phyloP scores from a whole-genome alignment of 805 yeast genomes.

The Candida tallmaniae region DNA sequence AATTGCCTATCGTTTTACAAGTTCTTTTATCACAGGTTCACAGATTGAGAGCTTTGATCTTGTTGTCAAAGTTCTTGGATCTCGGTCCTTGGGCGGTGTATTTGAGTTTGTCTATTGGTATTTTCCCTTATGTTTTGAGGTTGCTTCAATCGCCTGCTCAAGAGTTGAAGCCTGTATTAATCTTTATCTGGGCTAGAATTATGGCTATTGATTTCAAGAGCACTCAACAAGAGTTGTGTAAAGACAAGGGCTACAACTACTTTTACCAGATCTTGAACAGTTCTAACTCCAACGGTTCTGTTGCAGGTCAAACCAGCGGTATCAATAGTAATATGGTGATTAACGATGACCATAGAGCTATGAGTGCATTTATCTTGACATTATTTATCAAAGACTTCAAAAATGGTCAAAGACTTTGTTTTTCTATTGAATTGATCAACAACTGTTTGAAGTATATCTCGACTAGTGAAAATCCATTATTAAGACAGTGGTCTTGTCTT shows the following conservation, averaged over 20 bases:
- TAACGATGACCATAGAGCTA: constrained; percentile 85
- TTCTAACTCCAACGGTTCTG: constrained; percentile 12
- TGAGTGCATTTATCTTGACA: constrained; percentile 88
- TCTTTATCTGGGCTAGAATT: constrained; percentile 96
- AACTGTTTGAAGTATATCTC: constrained; percentile 64
- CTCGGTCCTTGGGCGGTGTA: constrained; percentile 98
- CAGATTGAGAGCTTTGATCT: constrained; percentile 79
- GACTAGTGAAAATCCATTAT: constrained; percentile 73
- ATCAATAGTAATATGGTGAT: constrained; percentile 34
- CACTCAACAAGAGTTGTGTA: constrained; percentile 87
- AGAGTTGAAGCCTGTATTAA: constrained; percentile 87
- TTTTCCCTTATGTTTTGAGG: constrained; percentile 90
- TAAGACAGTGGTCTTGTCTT: constrained; percentile 90
- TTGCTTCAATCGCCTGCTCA: constrained; percentile 92
- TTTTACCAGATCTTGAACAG: constrained; percentile 72
- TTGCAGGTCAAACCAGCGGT: too few relatives aligned
- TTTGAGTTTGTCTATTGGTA: constrained; percentile 87
- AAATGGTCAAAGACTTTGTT: constrained; percentile 75
- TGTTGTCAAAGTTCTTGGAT: constrained; percentile 82
- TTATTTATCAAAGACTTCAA: constrained; percentile 77
- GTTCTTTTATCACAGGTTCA: constrained; percentile 92
- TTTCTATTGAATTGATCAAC: constrained; percentile 64
- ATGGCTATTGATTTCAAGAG: constrained; percentile 91
- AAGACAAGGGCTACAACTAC: constrained; percentile 86
- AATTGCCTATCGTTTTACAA: constrained; percentile 88